Evolutionary conservation across 768 basidiomycete genomes (phyloP), one percentile per base, ranked within the genome.

Genomic region (Lentinula raphanica): DNA sequence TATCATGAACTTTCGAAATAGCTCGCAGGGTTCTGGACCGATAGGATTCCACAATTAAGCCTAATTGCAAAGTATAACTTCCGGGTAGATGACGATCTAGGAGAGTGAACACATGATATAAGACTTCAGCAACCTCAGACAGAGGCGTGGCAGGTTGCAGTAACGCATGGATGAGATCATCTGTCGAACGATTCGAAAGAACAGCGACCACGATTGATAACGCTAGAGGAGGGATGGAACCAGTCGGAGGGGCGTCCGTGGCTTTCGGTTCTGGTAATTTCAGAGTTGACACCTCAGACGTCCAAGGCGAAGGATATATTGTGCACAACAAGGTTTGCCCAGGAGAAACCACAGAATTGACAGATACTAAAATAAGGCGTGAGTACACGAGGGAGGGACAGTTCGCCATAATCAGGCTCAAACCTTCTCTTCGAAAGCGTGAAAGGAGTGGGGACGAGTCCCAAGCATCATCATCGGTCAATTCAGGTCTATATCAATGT

Each of bases 111-210:
- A 78, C 68, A 29, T 77, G 76, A 60, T 69, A 76, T 36, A 92
- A 62, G 9, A 78, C 73, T 36, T 79, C 75, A 40, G 74, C 70
- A 7, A 81, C 71, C n/a, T 77, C 74, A 15, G 74, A 64, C 31
- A 77, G 61, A 0, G 80, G 63, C 5, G 75, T 67, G 2, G 76
- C 67, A 17, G 77, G 71, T 28, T 69, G 66, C 6, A 82, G 74
- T 31, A 92, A 72, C 25, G 75, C 62, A 64, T 87, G 86, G 21
- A 79, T 74, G 35, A 90, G 69, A 64, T 92, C 90, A 9, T 80
- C 71, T 29, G 83, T 72, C n/a, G 81, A 77, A 58, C 69, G 74
- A 46, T 79, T 76, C 2, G 80, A 76, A 28, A 80, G 73, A 46
- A 88, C 73, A 12, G 85, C 79, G 49, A 71, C 51, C 54, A 70